A percentile compares a stretch with the other conserved stretches of the same genome.
Conservation (phyloP, 2,329 filamentous ascomycete species). For the Elsinoe ampelina region DNA sequence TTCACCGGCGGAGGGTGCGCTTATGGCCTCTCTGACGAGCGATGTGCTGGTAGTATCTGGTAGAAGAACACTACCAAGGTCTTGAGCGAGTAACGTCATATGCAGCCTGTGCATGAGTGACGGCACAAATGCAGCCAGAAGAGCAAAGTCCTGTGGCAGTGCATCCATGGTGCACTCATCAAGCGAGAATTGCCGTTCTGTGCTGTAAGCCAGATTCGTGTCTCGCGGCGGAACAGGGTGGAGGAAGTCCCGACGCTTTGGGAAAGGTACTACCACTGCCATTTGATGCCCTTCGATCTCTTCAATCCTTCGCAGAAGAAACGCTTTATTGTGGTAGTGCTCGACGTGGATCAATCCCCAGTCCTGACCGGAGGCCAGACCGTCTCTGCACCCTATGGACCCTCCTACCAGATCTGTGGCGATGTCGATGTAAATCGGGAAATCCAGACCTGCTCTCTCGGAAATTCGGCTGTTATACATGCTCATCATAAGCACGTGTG, state of each 20-base stretch:
- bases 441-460: not conserved
- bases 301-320: slow-evolving; percentile 16
- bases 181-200: slow-evolving; percentile 32
- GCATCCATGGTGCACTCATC: slow-evolving; percentile 39
- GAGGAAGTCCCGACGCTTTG: slow-evolving; percentile 52
- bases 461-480: not conserved
- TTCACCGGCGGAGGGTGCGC: slow-evolving; percentile 51
- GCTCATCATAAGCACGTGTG: not conserved
- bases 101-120: slow-evolving; percentile 64
- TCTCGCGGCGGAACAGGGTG: slow-evolving; percentile 29
- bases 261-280: slow-evolving; percentile 32
- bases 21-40: slow-evolving; percentile 61
- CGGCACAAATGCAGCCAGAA: slow-evolving; percentile 56
- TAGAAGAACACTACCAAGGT: slow-evolving; percentile 50
- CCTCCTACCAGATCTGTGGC: not conserved
- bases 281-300: not conserved
- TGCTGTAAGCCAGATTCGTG: slow-evolving; percentile 24
- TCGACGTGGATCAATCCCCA: slow-evolving; percentile 18
- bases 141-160: slow-evolving; percentile 37
- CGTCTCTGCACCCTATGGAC: not conserved
- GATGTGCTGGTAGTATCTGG: slow-evolving; percentile 43
- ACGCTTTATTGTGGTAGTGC: slow-evolving; percentile 16
- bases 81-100: slow-evolving; percentile 51
- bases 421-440: not conserved
- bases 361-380: not conserved